Percentiles rank a stretch among this genome's conserved stretches.
Evolutionary conservation across 345 rosid genomes (phyloP).

Genomic region (Arabidopsis thaliana): DNA sequence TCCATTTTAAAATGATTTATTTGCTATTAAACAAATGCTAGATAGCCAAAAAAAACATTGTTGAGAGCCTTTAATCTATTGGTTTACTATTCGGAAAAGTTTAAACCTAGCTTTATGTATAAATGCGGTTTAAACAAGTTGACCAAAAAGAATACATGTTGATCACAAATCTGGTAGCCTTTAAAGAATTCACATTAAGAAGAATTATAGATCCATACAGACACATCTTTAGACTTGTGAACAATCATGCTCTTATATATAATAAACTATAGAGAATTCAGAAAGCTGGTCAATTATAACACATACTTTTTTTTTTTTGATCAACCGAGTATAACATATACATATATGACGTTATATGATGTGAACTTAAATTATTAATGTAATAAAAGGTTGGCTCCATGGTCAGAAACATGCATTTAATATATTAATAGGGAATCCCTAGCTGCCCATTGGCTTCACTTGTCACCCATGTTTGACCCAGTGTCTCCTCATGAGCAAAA

Average conservation of each 20-base stretch:
- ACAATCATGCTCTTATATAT: neutral
- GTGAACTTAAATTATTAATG: conserved; percentile 1
- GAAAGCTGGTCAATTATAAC: conserved; percentile 16
- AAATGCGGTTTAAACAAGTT: neutral
- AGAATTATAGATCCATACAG: neutral
- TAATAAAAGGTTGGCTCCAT: conserved; percentile 5
- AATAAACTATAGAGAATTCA: neutral
- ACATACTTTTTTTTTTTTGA: too few relatives aligned
- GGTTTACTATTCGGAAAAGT: neutral
- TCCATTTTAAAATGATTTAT: neutral
- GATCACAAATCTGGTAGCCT: conserved; percentile 19
- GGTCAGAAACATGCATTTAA: conserved; percentile 28
- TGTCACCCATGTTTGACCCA: conserved; percentile 39
- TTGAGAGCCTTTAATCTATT: neutral
- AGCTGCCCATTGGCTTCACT: conserved; percentile 1
- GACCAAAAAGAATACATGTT: neutral
- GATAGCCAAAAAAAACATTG: neutral
- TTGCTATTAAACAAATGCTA: neutral
- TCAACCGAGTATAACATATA: neutral
- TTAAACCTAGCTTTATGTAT: neutral
- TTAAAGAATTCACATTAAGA: neutral
- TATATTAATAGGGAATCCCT: neutral
- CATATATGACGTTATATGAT: neutral
- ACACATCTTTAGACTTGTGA: conserved; percentile 7
- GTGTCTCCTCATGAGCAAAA: neutral